Percentiles rank a stretch among this genome's conserved stretches.
phyloP scores from a whole-genome alignment of 352 stramenopile genomes.

The Globisporangium camurandrum region DNA sequence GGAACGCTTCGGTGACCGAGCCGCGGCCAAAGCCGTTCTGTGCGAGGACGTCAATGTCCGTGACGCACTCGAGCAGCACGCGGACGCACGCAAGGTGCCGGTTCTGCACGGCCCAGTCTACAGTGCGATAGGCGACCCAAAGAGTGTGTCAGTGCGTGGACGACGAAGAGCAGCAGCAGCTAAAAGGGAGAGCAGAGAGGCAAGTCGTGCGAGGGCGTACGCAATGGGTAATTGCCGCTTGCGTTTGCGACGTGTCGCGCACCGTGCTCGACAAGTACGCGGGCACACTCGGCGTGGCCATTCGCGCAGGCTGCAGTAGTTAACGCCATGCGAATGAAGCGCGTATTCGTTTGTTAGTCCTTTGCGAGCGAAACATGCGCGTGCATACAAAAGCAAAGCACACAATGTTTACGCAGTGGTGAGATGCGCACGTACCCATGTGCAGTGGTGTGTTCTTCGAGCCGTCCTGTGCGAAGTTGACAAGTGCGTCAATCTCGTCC shows the following conservation, averaged over 20 bases:
- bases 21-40: conserved; percentile 79
- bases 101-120: conserved; percentile 87
- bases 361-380: background rate
- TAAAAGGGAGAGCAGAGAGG: background rate
- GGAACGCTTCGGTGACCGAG: conserved; percentile 78
- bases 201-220: conserved; percentile 28
- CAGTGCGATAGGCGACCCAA: too few relatives aligned
- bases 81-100: conserved; percentile 78
- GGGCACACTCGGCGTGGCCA: conserved; percentile 54
- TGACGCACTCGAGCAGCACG: conserved; percentile 49
- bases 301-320: conserved; percentile 80
- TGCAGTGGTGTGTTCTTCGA: conserved; percentile 78
- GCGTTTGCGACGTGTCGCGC: conserved; percentile 58
- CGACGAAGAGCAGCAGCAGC: background rate
- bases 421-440: conserved; percentile 63
- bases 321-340: too few relatives aligned
- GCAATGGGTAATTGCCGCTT: conserved; percentile 69
- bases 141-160: background rate
- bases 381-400: background rate
- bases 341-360: too few relatives aligned
- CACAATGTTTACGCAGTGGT: background rate
- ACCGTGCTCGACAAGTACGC: conserved; percentile 44
- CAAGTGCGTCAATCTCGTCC: conserved; percentile 18
- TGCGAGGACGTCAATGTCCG: conserved; percentile 73
- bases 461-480: conserved; percentile 73